Evolutionary conservation across 108 stramenopile genomes (phyloP), one percentile per base, ranked within the genome.

Genomic region (Fistulifera pelliculosa): DNA sequence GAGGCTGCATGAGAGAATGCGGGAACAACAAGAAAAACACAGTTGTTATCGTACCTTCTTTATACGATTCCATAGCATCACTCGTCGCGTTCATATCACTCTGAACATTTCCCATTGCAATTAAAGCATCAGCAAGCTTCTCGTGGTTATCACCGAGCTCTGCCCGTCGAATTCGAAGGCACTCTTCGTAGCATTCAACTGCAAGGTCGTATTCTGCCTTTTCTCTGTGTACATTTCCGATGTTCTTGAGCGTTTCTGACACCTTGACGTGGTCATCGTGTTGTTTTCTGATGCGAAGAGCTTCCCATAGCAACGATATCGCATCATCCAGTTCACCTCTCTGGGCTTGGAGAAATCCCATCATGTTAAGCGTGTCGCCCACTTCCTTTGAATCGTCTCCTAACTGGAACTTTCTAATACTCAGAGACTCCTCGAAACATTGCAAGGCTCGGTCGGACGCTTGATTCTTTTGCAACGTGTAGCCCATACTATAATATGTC

Each of bases 221-320:
- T 54, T 80, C 78, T 39, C 76, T 69, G 62, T 83, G 80, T 16
- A 85, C 65, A 55, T 85, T 84, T 39, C 80, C 81, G 42, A 90
- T 76, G 42, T 84, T 85, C 68, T 80, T 80, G 24, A 90, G 70
- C 1, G 87, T 90, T 24, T 80, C 80, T 23, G 84, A 80, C 8
- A 83, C 77, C 56, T 83, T 85, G 0, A 68, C 54, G 40, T 72
- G 68, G 45, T 90, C 82, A 25, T 69, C 69, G 28, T 79, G 68
- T 13, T 60, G 49, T 40, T 73, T 80, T 25, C 84, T 58, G 10
- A 90, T 79, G 31, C 73, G 74, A 25, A 85, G 77, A 1, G 87
- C 76, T 47, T 83, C 79, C 56, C 66, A 71, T 27, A 85, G 51
- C 8, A 73, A 44, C 13, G 57, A 56, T 1, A 85, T 60, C 13